Evolutionary conservation across 768 basidiomycete genomes (phyloP).

Genomic region (Xerocomus brunneocitrinus): DNA sequence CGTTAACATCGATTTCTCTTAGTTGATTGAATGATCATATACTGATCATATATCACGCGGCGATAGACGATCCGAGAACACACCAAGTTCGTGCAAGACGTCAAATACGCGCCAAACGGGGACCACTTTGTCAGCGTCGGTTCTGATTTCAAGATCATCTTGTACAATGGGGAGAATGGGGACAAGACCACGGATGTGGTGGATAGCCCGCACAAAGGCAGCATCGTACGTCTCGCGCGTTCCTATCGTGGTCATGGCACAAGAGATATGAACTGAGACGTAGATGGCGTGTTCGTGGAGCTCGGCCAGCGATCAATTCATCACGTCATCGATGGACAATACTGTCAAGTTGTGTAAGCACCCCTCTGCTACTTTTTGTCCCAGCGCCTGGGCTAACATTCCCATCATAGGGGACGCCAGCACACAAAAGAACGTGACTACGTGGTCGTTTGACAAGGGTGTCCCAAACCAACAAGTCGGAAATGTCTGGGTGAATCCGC

Average conservation of each 20-base stretch:
- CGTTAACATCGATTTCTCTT: background rate
- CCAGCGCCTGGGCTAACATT: background rate
- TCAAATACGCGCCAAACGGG: constrained; percentile 78
- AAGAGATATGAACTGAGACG: background rate
- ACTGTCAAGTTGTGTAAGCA: constrained; percentile 77
- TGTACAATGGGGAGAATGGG: constrained; percentile 89
- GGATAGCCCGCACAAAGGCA: constrained; percentile 68
- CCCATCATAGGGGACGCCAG: constrained; percentile 69
- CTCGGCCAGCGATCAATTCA: constrained; percentile 62
- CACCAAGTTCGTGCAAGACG: constrained; percentile 88
- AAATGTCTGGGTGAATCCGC: constrained; percentile 72
- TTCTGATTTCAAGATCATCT: constrained; percentile 79
- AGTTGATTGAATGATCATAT: background rate
- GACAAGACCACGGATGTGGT: constrained; percentile 68
- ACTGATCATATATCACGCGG: background rate
- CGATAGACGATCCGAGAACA: constrained; percentile 80
- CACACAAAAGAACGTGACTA: constrained; percentile 57
- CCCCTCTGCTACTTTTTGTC: background rate
- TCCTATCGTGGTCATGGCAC: background rate
- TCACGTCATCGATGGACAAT: constrained; percentile 84
- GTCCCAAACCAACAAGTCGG: constrained; percentile 83
- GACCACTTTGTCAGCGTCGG: constrained; percentile 85
- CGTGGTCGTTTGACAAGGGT: constrained; percentile 73
- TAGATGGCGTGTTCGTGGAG: constrained; percentile 82
- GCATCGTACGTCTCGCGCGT: constrained; percentile 50